Base-by-base conservation (phyloP, 1,139 yeast species). In the Saccharomyces hybrid region DNA sequence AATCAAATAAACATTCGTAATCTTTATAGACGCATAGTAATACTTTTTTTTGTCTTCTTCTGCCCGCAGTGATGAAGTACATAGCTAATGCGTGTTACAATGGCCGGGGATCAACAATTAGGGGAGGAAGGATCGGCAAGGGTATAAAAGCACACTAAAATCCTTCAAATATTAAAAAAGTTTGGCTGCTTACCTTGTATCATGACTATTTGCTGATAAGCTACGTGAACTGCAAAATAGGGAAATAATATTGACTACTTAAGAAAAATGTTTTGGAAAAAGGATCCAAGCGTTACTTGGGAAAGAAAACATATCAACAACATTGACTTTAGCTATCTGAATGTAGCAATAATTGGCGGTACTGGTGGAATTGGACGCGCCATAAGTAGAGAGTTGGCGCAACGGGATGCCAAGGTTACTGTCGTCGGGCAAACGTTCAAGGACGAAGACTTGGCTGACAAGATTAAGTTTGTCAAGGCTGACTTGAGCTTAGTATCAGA, bases 361-460 rank as follows among this genome's bases (percentile, higher is more conserved):
- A 73, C 76, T 1, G 72, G 72, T 52, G 77, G 76, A 3, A 55
- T 73, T 2, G 77, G 77, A 7, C 66, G 73, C 24, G 69, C 74
- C 2, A 59, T 73, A 14, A 57, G 66, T 8, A 56, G 55, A 12
- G 54, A 52, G 5, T 54, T 69, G 24, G 69, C 72, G 1, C 14
- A 53, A 2, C 53, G 58, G 4, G 75, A 74, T 31, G 73, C 71
- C 0, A 53, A 60, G 4, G 73, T 72, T 2, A 71, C 71, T 1
- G 75, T 72, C 32, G 66, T 72, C 41, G 76, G 77, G 3, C 67
- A 65, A 48, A 68, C 73, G 0, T 71, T 71, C 55, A 64, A 70
- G 49, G 75, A 72, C 51, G 53, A 52, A 3, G 68, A 55, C 6
- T 44, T 51, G 11, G 50, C 56, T 34, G 42, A 49, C 7, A 68